Evolutionary conservation across 768 basidiomycete species (phyloP).

Genomic region (Sporobolomyces phaffii): DNA sequence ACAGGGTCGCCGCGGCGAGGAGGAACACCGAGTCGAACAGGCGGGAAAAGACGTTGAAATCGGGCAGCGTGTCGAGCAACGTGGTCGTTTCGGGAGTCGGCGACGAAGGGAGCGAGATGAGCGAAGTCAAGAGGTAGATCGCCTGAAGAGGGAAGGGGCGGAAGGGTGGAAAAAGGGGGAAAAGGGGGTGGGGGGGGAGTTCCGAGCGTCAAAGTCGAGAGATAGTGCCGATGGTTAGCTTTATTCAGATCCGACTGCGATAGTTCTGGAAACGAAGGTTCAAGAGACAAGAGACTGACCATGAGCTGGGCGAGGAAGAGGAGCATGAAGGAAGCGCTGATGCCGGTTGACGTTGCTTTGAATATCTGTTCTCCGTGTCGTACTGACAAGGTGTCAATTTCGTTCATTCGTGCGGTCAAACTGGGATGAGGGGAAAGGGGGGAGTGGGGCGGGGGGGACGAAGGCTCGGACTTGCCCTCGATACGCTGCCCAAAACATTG

Average conservation of each 20-base stretch:
- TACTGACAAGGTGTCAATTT: too few species aligned
- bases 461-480: constrained; percentile 40
- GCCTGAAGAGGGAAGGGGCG: constrained; percentile 34
- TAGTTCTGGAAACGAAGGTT: too few species aligned
- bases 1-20: constrained; percentile 35
- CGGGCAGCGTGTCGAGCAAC: constrained; percentile 41
- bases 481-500: constrained; percentile 40
- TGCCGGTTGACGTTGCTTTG: constrained; percentile 41
- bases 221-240: too few species aligned
- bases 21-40: constrained; percentile 43
- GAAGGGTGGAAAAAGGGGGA: too few species aligned
- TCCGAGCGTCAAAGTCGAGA: too few species aligned
- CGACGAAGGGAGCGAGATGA: constrained; percentile 41
- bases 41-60: constrained; percentile 42
- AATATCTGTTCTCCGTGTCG: constrained; percentile 30
- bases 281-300: constrained; percentile 23
- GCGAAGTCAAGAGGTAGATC: constrained; percentile 43
- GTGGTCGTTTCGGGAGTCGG: constrained; percentile 18
- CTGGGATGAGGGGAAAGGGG: too few species aligned
- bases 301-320: constrained; percentile 43
- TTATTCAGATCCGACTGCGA: too few species aligned
- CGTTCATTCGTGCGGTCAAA: too few species aligned
- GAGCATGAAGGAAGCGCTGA: constrained; percentile 43
- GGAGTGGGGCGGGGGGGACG: too few species aligned
- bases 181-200: too few species aligned